Evolutionary conservation across 2,329 filamentous ascomycete species (phyloP).

Genomic region (Ophidiomyces ophidiicola): DNA sequence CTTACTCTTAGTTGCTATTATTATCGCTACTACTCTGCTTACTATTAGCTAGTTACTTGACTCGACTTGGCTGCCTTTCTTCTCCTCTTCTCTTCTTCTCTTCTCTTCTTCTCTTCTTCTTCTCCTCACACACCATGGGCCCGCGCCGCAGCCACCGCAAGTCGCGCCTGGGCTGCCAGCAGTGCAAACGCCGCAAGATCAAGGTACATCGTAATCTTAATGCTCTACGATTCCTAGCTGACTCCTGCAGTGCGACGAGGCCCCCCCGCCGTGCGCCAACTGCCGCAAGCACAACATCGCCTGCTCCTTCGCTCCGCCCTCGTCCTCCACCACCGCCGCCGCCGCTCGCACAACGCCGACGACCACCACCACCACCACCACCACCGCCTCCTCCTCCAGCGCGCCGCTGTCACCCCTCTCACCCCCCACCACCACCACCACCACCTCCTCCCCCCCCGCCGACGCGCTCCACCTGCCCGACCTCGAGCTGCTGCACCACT

Average conservation of each 20-base stretch:
- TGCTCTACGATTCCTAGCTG: neutral
- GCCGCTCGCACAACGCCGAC: neutral
- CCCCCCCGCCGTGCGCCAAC: constrained; percentile 19
- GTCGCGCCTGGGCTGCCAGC: constrained; percentile 24
- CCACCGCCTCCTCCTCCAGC: constrained; percentile 55
- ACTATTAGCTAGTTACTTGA: no score
- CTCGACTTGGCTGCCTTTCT: no score
- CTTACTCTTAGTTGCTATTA: no score
- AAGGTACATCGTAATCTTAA: constrained; percentile 21
- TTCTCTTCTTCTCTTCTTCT: no score
- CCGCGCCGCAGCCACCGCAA: constrained; percentile 26
- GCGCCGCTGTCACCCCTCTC: constrained; percentile 4
- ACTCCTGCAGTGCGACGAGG: constrained; percentile 18
- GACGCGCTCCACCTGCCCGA: constrained; percentile 25
- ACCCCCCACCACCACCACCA: constrained; percentile 9
- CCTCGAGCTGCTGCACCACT: constrained; percentile 35
- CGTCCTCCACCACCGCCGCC: constrained; percentile 1
- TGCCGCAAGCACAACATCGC: constrained; percentile 21
- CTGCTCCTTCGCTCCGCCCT: constrained; percentile 16
- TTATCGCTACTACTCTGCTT: no score
- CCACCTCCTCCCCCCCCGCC: constrained; percentile 6
- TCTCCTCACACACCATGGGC: no score
- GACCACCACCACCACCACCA: constrained; percentile 50
- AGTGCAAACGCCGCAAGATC: constrained; percentile 27
- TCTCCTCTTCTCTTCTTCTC: no score